Conservation (phyloP, 148 eudicot species). For the Arctostaphylos glauca region DNA sequence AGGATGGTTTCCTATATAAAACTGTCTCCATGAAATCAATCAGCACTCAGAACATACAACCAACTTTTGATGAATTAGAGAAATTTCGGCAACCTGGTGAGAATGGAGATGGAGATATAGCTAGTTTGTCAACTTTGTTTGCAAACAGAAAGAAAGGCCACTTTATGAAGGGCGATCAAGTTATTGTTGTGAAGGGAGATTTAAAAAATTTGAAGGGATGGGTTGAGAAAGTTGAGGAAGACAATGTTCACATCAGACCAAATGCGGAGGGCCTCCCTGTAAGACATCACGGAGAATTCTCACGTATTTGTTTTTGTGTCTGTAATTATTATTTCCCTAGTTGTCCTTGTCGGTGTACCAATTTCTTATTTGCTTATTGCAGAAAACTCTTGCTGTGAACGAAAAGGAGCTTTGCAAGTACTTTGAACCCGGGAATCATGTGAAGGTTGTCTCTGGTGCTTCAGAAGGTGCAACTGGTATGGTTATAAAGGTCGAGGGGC, state of each 20-base stretch:
- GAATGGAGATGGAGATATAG: slow-evolving; percentile 80
- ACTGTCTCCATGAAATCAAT: slow-evolving; percentile 80
- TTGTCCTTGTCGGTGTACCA: slow-evolving; percentile 10
- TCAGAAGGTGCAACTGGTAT: slow-evolving; percentile 97
- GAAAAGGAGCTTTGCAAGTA: slow-evolving; percentile 94
- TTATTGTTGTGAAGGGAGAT: slow-evolving; percentile 89
- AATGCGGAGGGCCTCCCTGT: slow-evolving; percentile 80
- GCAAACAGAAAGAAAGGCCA: slow-evolving; percentile 99
- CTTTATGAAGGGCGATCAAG: slow-evolving; percentile 95
- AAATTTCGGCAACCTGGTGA: slow-evolving; percentile 84
- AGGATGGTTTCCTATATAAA: slow-evolving; percentile 89
- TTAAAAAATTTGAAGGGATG: slow-evolving; percentile 85
- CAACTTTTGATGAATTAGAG: slow-evolving; percentile 94
- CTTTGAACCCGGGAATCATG: slow-evolving; percentile 97
- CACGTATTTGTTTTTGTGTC: neutral
- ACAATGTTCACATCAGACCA: slow-evolving; percentile 82
- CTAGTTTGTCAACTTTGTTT: slow-evolving; percentile 76
- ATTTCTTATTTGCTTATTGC: slow-evolving; percentile 20
- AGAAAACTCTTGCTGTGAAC: slow-evolving; percentile 83
- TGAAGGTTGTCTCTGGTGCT: slow-evolving; percentile 87
- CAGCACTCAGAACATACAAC: slow-evolving; percentile 74
- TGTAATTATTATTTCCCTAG: neutral
- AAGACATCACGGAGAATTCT: slow-evolving; percentile 6
- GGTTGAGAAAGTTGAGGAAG: slow-evolving; percentile 99
- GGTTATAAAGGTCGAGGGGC: slow-evolving; percentile 94